Conservation (phyloP, 2,329 filamentous ascomycete genomes). For the Ilyonectria mors-panacis region DNA sequence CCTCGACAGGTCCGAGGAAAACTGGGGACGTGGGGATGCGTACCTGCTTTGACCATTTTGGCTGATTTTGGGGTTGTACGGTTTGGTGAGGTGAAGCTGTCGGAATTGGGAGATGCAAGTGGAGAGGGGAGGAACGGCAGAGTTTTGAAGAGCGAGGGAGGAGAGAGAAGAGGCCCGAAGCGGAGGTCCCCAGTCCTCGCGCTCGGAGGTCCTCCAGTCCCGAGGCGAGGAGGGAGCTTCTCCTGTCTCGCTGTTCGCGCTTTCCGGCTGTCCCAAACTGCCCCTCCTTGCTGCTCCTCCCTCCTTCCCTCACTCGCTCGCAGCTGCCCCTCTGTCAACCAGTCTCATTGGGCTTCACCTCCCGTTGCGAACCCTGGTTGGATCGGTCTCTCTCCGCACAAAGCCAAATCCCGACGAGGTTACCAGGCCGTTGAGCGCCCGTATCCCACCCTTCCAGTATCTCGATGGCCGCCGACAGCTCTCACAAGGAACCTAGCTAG, state of each 20-base stretch:
- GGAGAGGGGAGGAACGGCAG: conserved; percentile 43
- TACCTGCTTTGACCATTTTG: conserved; percentile 99
- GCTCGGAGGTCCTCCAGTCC: conserved; percentile 37
- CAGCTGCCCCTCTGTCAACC: conserved; percentile 13
- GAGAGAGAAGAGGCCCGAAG: conserved; percentile 18
- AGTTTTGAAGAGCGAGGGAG: conserved; percentile 43
- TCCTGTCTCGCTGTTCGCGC: conserved; percentile 18
- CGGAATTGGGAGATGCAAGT: conserved; percentile 39
- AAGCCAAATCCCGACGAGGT: background rate
- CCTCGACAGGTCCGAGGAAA: conserved; percentile 24
- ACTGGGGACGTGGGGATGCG: conserved; percentile 50
- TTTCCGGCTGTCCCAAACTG: conserved; percentile 3
- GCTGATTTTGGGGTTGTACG: conserved; percentile 58
- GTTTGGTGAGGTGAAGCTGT: conserved; percentile 36
- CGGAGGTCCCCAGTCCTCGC: conserved; percentile 42
- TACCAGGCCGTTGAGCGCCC: conserved; percentile 15
- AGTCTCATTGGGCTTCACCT: conserved; percentile 12
- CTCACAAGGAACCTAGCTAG: conserved; percentile 32
- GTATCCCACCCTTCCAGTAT: background rate
- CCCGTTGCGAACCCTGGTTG: background rate
- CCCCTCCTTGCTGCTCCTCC: conserved; percentile 21
- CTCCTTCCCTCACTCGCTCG: conserved; percentile 10
- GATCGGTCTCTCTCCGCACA: conserved; percentile 8
- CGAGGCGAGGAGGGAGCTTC: conserved; percentile 22
- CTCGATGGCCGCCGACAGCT: conserved; percentile 9